These are phyloP conservation scores for Colletotrichum viniferum DNA, from an alignment of 2,329 filamentous ascomycete species.

Conservation along the genomic window DNA sequence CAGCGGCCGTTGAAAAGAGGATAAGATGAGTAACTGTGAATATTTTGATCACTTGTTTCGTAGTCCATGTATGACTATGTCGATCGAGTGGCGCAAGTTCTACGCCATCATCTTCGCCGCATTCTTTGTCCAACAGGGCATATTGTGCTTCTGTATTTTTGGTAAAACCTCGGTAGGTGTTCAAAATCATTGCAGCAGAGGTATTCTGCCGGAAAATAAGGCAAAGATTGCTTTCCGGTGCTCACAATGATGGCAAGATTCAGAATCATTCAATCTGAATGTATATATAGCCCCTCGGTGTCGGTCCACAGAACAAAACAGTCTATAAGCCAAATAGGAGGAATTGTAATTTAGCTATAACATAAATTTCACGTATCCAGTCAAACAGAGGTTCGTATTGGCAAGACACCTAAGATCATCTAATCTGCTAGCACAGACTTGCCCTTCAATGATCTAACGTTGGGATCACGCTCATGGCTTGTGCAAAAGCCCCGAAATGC, in stretches of 20 bases:
- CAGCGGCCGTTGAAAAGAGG: background rate
- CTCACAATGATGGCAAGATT: background rate
- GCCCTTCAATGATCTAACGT: background rate
- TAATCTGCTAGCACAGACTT: background rate
- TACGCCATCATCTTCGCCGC: background rate
- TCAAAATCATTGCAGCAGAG: background rate
- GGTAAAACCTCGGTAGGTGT: background rate
- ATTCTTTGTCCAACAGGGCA: background rate
- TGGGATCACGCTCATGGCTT: background rate
- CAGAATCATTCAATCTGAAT: background rate
- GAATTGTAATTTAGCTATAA: background rate
- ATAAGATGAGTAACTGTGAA: background rate
- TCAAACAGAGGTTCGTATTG: background rate
- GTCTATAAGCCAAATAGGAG: background rate
- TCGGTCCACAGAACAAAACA: background rate
- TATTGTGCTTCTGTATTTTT: background rate
- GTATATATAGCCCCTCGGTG: background rate
- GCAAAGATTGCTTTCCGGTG: background rate
- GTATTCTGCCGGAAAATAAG: background rate
- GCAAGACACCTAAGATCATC: background rate
- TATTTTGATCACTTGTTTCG: background rate
- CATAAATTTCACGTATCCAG: background rate
- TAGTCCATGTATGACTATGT: background rate
- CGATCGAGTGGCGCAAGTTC: background rate
- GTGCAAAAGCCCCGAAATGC: background rate